phyloP scores from a whole-genome alignment of 768 basidiomycete species.

The Heimioporus sp. region DNA sequence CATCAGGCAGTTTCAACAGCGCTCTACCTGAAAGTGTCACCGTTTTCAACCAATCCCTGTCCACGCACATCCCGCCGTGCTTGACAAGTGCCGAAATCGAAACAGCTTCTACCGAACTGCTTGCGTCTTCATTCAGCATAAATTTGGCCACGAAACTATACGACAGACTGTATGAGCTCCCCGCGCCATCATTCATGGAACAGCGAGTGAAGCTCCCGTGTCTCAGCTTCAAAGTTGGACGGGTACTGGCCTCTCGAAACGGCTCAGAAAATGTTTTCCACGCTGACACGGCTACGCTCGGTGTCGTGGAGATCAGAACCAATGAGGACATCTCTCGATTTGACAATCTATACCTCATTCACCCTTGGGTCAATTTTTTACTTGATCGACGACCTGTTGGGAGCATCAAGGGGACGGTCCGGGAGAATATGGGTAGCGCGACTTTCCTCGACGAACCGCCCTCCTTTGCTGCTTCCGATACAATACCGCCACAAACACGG shows the following conservation, averaged over 20 bases:
- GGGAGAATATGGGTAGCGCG: background rate
- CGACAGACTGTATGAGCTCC: background rate
- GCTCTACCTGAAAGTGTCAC: slow-evolving; percentile 2
- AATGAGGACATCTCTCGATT: slow-evolving; percentile 8
- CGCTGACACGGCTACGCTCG: background rate
- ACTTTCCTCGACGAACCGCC: background rate
- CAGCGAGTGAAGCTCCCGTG: slow-evolving; percentile 10
- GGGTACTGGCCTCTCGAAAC: background rate
- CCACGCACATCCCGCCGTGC: background rate
- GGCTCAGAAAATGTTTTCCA: background rate
- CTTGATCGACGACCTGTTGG: background rate
- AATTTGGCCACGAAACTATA: background rate
- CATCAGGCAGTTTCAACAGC: slow-evolving; percentile 6
- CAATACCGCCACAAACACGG: background rate
- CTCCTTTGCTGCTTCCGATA: no score
- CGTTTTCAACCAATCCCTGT: background rate
- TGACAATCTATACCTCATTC: slow-evolving; percentile 3
- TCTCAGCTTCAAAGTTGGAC: slow-evolving; percentile 3
- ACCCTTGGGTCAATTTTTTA: slow-evolving; percentile 18
- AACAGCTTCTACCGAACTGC: background rate
- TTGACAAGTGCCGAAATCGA: background rate
- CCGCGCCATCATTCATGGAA: background rate
- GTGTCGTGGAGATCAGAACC: slow-evolving; percentile 7
- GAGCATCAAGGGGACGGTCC: background rate
- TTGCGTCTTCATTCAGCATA: background rate